Evolutionary conservation across 208 protist genomes (phyloP), one percentile per base, ranked within the genome.

Genomic region (Trypanosoma conorhini): DNA sequence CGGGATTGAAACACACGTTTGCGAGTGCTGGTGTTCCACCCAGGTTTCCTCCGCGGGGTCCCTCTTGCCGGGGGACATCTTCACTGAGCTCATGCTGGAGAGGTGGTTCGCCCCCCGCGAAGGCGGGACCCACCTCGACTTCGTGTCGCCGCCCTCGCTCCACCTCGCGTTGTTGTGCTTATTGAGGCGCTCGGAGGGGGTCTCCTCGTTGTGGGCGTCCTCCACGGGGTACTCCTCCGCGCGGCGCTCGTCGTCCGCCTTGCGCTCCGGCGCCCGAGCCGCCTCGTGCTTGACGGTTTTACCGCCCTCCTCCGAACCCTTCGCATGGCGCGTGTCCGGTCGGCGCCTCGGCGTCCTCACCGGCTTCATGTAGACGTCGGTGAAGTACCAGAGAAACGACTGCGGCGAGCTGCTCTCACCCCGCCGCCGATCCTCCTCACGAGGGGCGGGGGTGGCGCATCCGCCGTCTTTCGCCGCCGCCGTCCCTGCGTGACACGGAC

Each of bases 21-120:
- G 50, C 17, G 19, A 28, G 3, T 54, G 0, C 12, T 26, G 7
- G 3, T 24, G 19, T 2, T 12, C 12, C 50, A n/a, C 4, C 50
- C 22, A 19, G 1, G 9, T n/a, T 2, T 24, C 19, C 50, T 54
- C 50, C n/a, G n/a, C 19, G 1, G 26, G 13, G 13, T 38, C 55
- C 19, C 13, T 13, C 31, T 17, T 60, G 5, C 8, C 33, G 48
- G 57, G 48, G 21, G 30, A 42, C 24, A 46, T 13, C 17, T 12
- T 15, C 5, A 62, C 35, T 4, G 33, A 17, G 44, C 57, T 62
- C 30, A 48, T 62, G 7, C 31, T 62, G 10, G 33, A 46, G n/a
- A 62, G 57, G 26, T 62, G 57, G 24, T 46, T 62, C 35, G n/a
- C 57, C 1, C 57, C 57, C 13, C 33, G 57, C 44, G 33, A 62